Percentiles rank a stretch among this genome's conserved stretches.
Conservation (phyloP, 1,284 basidiomycete species). For the Cutaneotrichosporon curvatum region DNA sequence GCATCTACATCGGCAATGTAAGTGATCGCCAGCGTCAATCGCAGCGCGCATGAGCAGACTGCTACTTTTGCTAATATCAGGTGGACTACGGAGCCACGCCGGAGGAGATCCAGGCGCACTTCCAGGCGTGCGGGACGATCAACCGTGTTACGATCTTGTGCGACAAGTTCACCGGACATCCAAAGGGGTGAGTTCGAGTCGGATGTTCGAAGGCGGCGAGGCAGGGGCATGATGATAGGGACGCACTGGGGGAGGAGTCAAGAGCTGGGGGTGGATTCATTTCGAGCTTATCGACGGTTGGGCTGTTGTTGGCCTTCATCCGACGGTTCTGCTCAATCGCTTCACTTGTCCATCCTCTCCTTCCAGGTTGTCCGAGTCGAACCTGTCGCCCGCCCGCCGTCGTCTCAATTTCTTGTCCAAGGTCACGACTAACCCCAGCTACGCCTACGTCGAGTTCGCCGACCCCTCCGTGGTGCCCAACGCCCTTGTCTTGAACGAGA, state of each 20-base stretch:
- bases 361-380: no score
- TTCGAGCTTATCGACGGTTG: no score
- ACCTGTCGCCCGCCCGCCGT: no score
- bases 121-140: slow-evolving; percentile 95
- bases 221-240: neutral
- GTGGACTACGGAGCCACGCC: slow-evolving; percentile 97
- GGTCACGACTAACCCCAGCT: slow-evolving; percentile 51
- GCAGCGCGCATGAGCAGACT: no score
- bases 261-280: no score
- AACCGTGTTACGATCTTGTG: slow-evolving; percentile 98
- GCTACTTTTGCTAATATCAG: slow-evolving; percentile 51
- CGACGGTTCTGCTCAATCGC: no score
- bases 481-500: slow-evolving; percentile 91
- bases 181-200: slow-evolving; percentile 71
- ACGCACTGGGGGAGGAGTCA: neutral
- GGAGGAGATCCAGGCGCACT: slow-evolving; percentile 96
- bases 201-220: neutral
- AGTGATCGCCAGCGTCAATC: slow-evolving; percentile 44
- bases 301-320: no score
- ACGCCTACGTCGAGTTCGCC: slow-evolving; percentile 98
- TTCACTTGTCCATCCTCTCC: no score
- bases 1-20: slow-evolving; percentile 95
- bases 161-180: slow-evolving; percentile 99
- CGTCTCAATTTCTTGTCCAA: no score
- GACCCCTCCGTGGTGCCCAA: slow-evolving; percentile 89